These are phyloP conservation scores for Dactylellina sp. DNA, from an alignment of 2,329 filamentous ascomycete genomes.

Conservation along the genomic window DNA sequence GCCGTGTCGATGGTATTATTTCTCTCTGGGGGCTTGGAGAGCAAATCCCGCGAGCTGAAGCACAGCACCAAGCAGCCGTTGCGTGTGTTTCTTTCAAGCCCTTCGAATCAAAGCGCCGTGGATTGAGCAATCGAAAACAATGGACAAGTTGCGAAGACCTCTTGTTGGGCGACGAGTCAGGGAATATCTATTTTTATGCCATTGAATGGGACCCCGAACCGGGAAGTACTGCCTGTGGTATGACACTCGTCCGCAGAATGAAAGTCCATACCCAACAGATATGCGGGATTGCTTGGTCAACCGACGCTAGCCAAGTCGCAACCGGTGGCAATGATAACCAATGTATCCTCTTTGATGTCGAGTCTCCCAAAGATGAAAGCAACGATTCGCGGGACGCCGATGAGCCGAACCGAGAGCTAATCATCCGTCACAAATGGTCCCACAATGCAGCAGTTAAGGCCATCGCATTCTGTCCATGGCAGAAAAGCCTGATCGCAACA, in stretches of 20 bases:
- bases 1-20: constrained; percentile 80
- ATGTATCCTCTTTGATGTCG: constrained; percentile 82
- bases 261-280: constrained; percentile 87
- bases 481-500: constrained; percentile 84
- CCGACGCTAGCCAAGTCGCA: constrained; percentile 79
- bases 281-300: constrained; percentile 90
- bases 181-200: constrained; percentile 86
- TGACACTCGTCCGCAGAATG: constrained; percentile 76
- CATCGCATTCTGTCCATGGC: constrained; percentile 96
- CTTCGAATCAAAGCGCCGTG: constrained; percentile 64
- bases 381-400: constrained; percentile 60
- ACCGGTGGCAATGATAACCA: constrained; percentile 93
- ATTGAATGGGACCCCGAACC: constrained; percentile 77
- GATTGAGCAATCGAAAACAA: constrained; percentile 68
- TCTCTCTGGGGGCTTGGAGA: constrained; percentile 82
- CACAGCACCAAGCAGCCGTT: constrained; percentile 77
- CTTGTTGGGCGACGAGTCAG: constrained; percentile 84
- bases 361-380: constrained; percentile 59
- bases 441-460: constrained; percentile 94
- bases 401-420: constrained; percentile 67
- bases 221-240: constrained; percentile 63
- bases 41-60: constrained; percentile 76
- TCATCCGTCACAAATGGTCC: constrained; percentile 75
- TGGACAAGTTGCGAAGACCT: constrained; percentile 75
- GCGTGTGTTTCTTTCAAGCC: constrained; percentile 87